Evolutionary conservation across 108 stramenopile species (phyloP).

Genomic region (Thalassiosira profunda): DNA sequence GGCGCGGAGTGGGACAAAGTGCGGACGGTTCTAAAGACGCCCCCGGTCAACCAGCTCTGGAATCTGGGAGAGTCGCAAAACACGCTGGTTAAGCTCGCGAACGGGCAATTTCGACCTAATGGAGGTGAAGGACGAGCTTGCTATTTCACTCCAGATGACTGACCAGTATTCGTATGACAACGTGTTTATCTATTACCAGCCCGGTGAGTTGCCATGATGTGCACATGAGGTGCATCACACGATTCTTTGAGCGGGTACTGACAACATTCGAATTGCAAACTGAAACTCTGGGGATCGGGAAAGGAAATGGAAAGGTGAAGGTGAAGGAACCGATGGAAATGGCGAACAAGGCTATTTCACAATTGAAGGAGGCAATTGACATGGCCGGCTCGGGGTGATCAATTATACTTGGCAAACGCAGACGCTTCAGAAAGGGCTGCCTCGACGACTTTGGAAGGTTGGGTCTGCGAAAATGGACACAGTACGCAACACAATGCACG

Average conservation of each 20-base stretch:
- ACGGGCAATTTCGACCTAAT: slow-evolving; percentile 69
- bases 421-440: no score
- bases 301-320: slow-evolving; percentile 64
- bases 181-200: slow-evolving; percentile 79
- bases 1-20: slow-evolving; percentile 74
- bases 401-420: no score
- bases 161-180: slow-evolving; percentile 84
- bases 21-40: slow-evolving; percentile 74
- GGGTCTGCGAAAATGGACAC: no score
- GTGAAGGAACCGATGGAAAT: slow-evolving; percentile 65
- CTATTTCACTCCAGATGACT: slow-evolving; percentile 71
- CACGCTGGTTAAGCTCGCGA: slow-evolving; percentile 63
- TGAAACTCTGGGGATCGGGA: no score
- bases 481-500: no score
- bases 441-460: no score
- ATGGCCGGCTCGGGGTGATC: no score
- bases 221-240: no score
- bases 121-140: slow-evolving; percentile 77
- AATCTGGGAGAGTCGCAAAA: slow-evolving; percentile 76
- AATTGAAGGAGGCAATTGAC: slow-evolving; percentile 49
- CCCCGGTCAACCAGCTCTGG: slow-evolving; percentile 78
- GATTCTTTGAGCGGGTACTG: no score
- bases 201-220: slow-evolving; percentile 38
- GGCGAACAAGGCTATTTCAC: slow-evolving; percentile 56
- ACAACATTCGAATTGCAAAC: no score